A percentile compares a stretch with the other conserved stretches of the same genome.
These are phyloP conservation scores for Malassezia yamatoensis DNA, from an alignment of 1,284 basidiomycete species.

Conservation along the genomic window DNA sequence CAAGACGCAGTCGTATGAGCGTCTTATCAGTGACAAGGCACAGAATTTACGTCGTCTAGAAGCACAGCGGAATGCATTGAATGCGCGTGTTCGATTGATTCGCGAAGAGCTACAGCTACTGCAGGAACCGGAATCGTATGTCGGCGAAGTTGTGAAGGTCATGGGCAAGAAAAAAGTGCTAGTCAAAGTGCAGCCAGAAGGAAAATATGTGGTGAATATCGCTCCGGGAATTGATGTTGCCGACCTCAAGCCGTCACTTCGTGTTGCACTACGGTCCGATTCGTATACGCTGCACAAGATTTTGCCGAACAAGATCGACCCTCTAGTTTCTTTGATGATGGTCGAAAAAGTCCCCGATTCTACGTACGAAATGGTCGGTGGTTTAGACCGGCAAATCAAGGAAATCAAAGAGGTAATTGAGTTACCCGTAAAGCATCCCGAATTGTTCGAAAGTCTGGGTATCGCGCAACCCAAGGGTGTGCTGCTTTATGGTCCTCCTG, in stretches of 20 bases:
- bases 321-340: conserved; percentile 61
- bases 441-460: conserved; percentile 88
- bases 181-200: conserved; percentile 96
- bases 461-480: conserved; percentile 82
- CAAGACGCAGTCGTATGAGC: conserved; percentile 85
- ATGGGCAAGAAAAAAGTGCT: conserved; percentile 99
- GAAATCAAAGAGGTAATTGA: conserved; percentile 99
- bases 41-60: conserved; percentile 90
- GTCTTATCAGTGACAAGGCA: conserved; percentile 87
- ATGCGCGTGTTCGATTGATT: conserved; percentile 73
- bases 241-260: conserved; percentile 71
- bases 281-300: conserved; percentile 60
- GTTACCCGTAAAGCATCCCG: conserved; percentile 92
- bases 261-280: conserved; percentile 90
- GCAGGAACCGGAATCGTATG: conserved; percentile 93
- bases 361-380: conserved; percentile 99
- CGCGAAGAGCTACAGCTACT: conserved; percentile 87
- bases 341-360: conserved; percentile 99
- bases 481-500: conserved; percentile 45
- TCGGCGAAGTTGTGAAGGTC: conserved; percentile 93
- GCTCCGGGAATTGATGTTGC: conserved; percentile 76
- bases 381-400: conserved; percentile 94
- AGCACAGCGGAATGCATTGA: conserved; percentile 90
- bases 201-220: conserved; percentile 96
- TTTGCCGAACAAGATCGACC: conserved; percentile 47